phyloP scores from a whole-genome alignment of 257 asterid species.

The Salvia splendens region DNA sequence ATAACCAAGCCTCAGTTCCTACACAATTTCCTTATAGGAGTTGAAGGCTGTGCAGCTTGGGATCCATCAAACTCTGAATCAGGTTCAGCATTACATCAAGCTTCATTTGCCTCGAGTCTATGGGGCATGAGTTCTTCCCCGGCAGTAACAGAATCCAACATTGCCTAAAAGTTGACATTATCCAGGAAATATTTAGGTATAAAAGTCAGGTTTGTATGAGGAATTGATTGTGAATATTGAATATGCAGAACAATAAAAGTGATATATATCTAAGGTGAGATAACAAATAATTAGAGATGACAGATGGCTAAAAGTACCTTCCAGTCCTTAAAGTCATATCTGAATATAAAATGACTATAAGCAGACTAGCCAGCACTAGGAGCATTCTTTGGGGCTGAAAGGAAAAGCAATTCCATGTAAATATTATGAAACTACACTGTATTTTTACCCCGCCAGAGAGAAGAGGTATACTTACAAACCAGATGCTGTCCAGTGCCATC shows the following conservation, averaged over 20 bases:
- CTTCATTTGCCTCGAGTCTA: constrained; percentile 37
- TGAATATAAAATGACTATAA: constrained; percentile 73
- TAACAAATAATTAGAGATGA: not conserved
- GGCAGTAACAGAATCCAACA: constrained; percentile 62
- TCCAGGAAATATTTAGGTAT: not conserved
- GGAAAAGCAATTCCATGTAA: constrained; percentile 23
- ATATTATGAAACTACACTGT: not conserved
- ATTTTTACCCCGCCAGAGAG: not conserved
- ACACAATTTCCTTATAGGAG: constrained; percentile 86
- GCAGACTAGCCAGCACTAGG: constrained; percentile 79
- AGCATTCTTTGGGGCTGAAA: constrained; percentile 85
- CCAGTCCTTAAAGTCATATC: constrained; percentile 86
- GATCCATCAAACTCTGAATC: constrained; percentile 39
- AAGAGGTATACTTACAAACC: constrained; percentile 57
- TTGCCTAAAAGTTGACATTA: constrained; percentile 52
- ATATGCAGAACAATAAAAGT: not conserved
- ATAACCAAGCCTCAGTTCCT: constrained; percentile 87
- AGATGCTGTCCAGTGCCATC: constrained; percentile 64
- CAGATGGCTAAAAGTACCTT: constrained; percentile 51
- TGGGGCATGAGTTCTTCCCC: constrained; percentile 96
- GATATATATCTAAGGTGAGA: not conserved
- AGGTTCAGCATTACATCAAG: constrained; percentile 28
- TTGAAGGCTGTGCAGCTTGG: constrained; percentile 50
- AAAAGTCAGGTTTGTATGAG: not conserved
- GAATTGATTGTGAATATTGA: not conserved